Base-by-base conservation (phyloP, 176 grass and related monocot genomes). In the Oryza meridionalis region DNA sequence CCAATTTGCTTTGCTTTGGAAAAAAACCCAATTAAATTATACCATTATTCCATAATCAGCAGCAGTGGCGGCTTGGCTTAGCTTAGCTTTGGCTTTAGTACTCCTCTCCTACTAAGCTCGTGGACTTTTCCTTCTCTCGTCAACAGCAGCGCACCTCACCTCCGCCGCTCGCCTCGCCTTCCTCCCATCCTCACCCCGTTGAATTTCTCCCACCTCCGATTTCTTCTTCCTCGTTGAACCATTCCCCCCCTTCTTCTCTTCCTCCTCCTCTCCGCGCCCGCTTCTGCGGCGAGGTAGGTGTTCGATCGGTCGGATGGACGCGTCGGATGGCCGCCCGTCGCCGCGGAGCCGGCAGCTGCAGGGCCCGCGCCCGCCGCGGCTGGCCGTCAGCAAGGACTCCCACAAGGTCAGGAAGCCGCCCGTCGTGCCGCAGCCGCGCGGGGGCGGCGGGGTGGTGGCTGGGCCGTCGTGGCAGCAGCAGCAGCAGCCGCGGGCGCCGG, bases 401-500 rank as follows among this genome's bases (percentile, higher is more conserved):
- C 69, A 89, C 88, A 99, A 92, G 90, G 87, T 99, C 77, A 87
- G 81, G 77, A 99, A 96, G 89, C 97, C 97, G 11, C 96, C 96
- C 64, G 49, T 84, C 75, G 84, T 72, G 73, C 94, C 66, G 82
- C 84, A 69, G 32, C 90, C 79, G 14, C 74, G 72, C 14, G 49
- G 46, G 11, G 46, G 9, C 59, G 70, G 81, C 29, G 29, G 29
- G 27, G 29, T 31, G 4, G 81, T 40, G 4, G 70, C 26, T 11
- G 40, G 42, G 38, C 76, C 37, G 22, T 55, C 77, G 5, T 38
- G 46, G 15, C 70, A n/a, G 11, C 69, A 5, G 35, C 35, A 37
- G 47, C 88, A 72, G 40, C 69, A 21, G 64, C 32, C 43, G 25
- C 70, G 75, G 70, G 45, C 79, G 55, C 68, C 96, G 89, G 16